phyloP scores from a whole-genome alignment of 345 rosid genomes.

The Erodium maritimum region DNA sequence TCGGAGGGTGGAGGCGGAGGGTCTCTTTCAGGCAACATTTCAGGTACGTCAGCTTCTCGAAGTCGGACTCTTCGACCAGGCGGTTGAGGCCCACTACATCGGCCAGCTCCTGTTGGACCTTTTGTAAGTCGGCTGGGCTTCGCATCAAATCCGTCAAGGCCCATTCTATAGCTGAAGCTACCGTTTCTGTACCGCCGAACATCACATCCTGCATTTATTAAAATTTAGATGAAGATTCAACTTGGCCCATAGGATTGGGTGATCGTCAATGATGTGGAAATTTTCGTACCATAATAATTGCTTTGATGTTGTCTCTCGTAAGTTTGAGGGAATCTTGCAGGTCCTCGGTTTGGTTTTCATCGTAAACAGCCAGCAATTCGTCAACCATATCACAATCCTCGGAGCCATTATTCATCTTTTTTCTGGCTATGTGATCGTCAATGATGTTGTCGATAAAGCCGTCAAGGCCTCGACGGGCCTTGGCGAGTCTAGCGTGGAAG shows the following conservation, averaged over 20 bases:
- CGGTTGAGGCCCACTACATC: slow-evolving; percentile 72
- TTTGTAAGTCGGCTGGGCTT: slow-evolving; percentile 48
- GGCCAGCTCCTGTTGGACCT: slow-evolving; percentile 56
- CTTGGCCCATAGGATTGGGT: too few species aligned
- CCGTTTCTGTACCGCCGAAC: slow-evolving; percentile 98
- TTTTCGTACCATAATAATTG: slow-evolving; percentile 68
- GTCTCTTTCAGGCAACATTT: slow-evolving; percentile 68
- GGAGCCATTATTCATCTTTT: slow-evolving; percentile 1
- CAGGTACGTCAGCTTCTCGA: slow-evolving; percentile 51
- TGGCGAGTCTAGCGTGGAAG: slow-evolving; percentile 33
- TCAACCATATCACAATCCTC: slow-evolving; percentile 64
- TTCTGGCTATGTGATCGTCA: slow-evolving; percentile 59
- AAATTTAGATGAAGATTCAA: too few species aligned
- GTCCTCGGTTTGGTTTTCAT: slow-evolving; percentile 31
- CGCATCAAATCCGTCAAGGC: slow-evolving; percentile 65
- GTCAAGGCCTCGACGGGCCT: slow-evolving; percentile 65
- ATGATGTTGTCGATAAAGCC: slow-evolving; percentile 60
- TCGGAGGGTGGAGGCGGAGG: slow-evolving; percentile 84
- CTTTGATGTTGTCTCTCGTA: slow-evolving; percentile 73
- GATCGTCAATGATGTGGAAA: too few species aligned
- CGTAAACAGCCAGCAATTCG: slow-evolving; percentile 59
- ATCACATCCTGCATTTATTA: slow-evolving; percentile 88
- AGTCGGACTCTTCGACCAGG: slow-evolving; percentile 57
- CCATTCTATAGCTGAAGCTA: slow-evolving; percentile 94
- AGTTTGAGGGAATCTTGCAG: slow-evolving; percentile 49